Percentiles rank a stretch among this genome's conserved stretches.
Conservation (phyloP, 2,329 filamentous ascomycete species). For the Neocucurbitaria cava region DNA sequence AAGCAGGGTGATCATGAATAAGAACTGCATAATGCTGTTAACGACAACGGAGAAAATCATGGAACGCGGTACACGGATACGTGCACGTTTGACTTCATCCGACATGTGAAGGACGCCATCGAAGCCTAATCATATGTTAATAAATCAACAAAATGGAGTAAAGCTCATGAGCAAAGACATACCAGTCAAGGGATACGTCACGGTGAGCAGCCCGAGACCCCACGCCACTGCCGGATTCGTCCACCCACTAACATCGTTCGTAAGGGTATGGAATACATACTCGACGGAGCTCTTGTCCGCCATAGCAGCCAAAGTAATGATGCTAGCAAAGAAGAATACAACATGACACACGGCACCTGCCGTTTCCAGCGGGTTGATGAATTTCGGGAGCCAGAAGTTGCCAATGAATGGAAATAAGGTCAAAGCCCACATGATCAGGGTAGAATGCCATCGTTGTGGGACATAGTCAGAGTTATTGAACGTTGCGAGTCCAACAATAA, state of each 20-base stretch:
- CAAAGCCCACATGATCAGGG: constrained; percentile 54
- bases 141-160: neutral
- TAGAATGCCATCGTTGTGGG: constrained; percentile 53
- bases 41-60: constrained; percentile 55
- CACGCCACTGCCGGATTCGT: constrained; percentile 51
- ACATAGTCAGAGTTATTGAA: constrained; percentile 48
- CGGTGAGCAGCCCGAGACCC: constrained; percentile 47
- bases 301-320: constrained; percentile 54
- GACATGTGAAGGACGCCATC: constrained; percentile 53
- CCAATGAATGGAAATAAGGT: constrained; percentile 46
- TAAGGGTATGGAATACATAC: constrained; percentile 56
- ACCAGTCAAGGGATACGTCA: constrained; percentile 33
- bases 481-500: constrained; percentile 24
- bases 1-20: constrained; percentile 53
- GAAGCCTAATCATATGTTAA: constrained; percentile 44
- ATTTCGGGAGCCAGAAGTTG: constrained; percentile 53
- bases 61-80: constrained; percentile 33
- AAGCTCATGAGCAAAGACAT: neutral
- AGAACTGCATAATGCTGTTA: constrained; percentile 52
- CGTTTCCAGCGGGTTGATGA: constrained; percentile 56
- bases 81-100: constrained; percentile 34
- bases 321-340: constrained; percentile 57
- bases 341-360: constrained; percentile 56
- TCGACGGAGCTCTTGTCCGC: constrained; percentile 47
- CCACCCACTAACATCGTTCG: constrained; percentile 52